Evolutionary conservation across 2,329 filamentous ascomycete species (phyloP).

Genomic region (Stagonosporopsis tanaceti): DNA sequence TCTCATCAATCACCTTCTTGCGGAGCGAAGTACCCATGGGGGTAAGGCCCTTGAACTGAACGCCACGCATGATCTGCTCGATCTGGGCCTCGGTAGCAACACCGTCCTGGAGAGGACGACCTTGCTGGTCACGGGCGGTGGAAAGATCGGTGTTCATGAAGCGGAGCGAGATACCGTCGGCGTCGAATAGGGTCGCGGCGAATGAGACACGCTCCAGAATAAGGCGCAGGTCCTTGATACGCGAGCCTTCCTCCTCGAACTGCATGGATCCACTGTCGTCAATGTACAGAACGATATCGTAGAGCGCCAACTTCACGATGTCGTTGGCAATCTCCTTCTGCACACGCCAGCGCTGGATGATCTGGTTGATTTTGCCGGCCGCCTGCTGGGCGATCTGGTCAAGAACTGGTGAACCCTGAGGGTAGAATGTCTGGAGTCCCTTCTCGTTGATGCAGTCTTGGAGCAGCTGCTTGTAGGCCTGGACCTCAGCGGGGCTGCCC

Average conservation of each 20-base stretch:
- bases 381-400: conserved; percentile 62
- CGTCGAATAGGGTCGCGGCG: conserved; percentile 72
- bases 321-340: conserved; percentile 68
- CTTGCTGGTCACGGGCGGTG: conserved; percentile 33
- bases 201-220: conserved; percentile 70
- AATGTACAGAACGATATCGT: conserved; percentile 69
- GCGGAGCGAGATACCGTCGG: conserved; percentile 71
- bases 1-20: conserved; percentile 69
- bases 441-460: conserved; percentile 67
- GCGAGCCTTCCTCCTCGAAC: conserved; percentile 71
- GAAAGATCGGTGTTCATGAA: conserved; percentile 71
- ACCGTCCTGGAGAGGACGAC: conserved; percentile 58
- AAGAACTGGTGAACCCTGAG: conserved; percentile 60
- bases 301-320: conserved; percentile 68
- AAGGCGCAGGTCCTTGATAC: conserved; percentile 71
- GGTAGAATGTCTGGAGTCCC: conserved; percentile 65
- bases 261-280: conserved; percentile 75
- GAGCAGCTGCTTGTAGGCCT: conserved; percentile 65
- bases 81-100: conserved; percentile 67
- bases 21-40: conserved; percentile 70
- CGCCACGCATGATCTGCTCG: conserved; percentile 63
- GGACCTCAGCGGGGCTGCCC: conserved; percentile 59
- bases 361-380: conserved; percentile 60
- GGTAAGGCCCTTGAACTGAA: conserved; percentile 71
- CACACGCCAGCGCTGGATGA: conserved; percentile 66